A percentile compares a stretch with the other conserved stretches of the same genome.
Evolutionary conservation across 805 yeast genomes (phyloP).

Genomic region (Brettanomyces custersianus): DNA sequence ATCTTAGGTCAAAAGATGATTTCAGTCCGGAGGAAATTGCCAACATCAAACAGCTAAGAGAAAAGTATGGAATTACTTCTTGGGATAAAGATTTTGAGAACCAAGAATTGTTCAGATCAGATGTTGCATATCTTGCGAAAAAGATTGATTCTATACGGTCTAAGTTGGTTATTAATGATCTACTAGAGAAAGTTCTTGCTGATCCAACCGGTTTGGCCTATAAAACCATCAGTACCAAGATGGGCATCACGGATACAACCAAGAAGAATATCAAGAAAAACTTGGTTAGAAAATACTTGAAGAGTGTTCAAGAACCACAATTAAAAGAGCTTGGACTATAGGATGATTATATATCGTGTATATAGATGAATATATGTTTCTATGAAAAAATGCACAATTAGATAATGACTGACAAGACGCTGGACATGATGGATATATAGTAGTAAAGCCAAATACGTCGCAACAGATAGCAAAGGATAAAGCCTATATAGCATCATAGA

Average conservation of each 20-base stretch:
- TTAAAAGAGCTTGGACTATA: constrained; percentile 16
- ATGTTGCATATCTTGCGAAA: constrained; percentile 15
- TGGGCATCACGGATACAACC: constrained; percentile 31
- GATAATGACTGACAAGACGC: neutral
- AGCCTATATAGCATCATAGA: constrained; percentile 16
- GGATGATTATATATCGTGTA: neutral
- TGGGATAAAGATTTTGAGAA: constrained; percentile 18
- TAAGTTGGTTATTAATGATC: constrained; percentile 13
- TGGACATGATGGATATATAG: neutral
- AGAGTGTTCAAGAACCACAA: constrained; percentile 18
- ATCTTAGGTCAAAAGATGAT: constrained; percentile 11
- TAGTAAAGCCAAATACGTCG: neutral
- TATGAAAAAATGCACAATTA: constrained; percentile 4
- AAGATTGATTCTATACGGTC: constrained; percentile 14
- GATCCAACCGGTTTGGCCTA: constrained; percentile 28
- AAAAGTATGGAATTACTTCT: constrained; percentile 21
- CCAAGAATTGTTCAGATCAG: constrained; percentile 23
- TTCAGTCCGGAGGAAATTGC: constrained; percentile 24
- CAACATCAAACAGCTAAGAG: constrained; percentile 28
- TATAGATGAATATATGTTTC: neutral
- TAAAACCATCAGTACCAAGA: constrained; percentile 24
- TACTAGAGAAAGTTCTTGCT: constrained; percentile 13
- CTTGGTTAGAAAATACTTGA: constrained; percentile 52
- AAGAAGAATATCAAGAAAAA: constrained; percentile 59
- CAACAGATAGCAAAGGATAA: neutral